A percentile compares a stretch with the other conserved stretches of the same genome.
phyloP scores from a whole-genome alignment of 768 basidiomycete genomes.

The Rhodosporidiobolus sp. region DNA sequence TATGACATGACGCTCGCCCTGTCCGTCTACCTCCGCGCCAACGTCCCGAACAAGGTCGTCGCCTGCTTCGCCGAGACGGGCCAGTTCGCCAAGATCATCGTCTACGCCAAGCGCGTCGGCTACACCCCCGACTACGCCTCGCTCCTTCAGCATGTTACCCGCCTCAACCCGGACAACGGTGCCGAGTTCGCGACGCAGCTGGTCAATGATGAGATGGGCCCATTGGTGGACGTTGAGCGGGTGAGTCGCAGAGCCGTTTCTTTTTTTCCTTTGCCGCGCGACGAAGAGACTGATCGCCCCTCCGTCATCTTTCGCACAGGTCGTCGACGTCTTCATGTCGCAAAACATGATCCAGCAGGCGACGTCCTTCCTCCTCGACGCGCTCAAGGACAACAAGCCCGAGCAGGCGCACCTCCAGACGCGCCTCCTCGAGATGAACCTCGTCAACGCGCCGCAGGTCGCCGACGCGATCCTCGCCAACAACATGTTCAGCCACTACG shows the following conservation, averaged over 20 bases:
- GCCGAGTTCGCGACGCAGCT: slow-evolving; percentile 95
- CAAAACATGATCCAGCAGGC: slow-evolving; percentile 99
- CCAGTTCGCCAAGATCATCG: slow-evolving; percentile 94
- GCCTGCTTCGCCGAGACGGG: slow-evolving; percentile 99
- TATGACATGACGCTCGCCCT: slow-evolving; percentile 96
- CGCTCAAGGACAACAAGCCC: slow-evolving; percentile 95
- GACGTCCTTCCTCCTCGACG: slow-evolving; percentile 94
- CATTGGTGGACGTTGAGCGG: slow-evolving; percentile 87
- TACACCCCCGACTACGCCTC: slow-evolving; percentile 89
- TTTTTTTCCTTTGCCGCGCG: slow-evolving; percentile 1
- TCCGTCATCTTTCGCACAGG: slow-evolving; percentile 51
- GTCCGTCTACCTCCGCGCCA: slow-evolving; percentile 94
- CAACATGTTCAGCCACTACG: slow-evolving; percentile 97
- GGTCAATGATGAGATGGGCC: slow-evolving; percentile 86
- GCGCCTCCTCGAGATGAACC: slow-evolving; percentile 94
- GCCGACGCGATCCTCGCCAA: slow-evolving; percentile 98
- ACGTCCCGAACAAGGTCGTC: slow-evolving; percentile 90
- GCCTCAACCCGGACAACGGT: slow-evolving; percentile 93
- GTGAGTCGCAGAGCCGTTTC: slow-evolving; percentile 52
- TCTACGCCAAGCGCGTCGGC: slow-evolving; percentile 95
- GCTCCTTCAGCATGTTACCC: slow-evolving; percentile 91
- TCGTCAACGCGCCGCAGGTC: slow-evolving; percentile 94
- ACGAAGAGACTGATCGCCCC: slow-evolving; percentile 10
- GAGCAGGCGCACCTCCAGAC: slow-evolving; percentile 96
- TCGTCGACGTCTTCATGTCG: slow-evolving; percentile 98